Evolutionary conservation across 208 protist species (phyloP).

Genomic region (Phytomonas serpens): DNA sequence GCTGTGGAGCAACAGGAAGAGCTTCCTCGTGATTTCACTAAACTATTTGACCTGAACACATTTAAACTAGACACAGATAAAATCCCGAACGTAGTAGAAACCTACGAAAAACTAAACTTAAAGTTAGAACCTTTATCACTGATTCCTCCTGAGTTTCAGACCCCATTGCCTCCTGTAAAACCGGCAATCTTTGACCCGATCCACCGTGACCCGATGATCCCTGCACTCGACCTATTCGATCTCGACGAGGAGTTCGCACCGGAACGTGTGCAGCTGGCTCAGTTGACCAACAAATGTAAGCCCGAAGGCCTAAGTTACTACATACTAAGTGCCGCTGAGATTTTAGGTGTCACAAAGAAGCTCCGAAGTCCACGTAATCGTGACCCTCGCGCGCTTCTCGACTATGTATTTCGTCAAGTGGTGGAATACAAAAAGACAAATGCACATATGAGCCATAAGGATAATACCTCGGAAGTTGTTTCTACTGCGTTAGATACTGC

Average conservation of each 20-base stretch:
- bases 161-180: conserved; percentile 91
- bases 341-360: conserved; percentile 92
- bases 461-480: neutral
- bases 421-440: conserved; percentile 90
- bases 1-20: conserved; percentile 95
- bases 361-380: conserved; percentile 82
- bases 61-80: conserved; percentile 93
- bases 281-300: conserved; percentile 95
- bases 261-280: conserved; percentile 90
- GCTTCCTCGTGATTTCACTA: conserved; percentile 92
- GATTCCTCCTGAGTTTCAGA: conserved; percentile 94
- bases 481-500: neutral
- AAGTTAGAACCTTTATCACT: conserved; percentile 93
- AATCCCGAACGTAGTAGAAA: conserved; percentile 90
- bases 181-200: conserved; percentile 92
- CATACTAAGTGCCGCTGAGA: conserved; percentile 89
- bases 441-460: conserved; percentile 11
- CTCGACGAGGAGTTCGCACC: conserved; percentile 95
- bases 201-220: conserved; percentile 85
- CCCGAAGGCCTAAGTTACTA: conserved; percentile 91
- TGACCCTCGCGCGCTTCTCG: conserved; percentile 85
- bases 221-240: conserved; percentile 95
- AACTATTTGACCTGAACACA: conserved; percentile 88
- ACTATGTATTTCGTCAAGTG: conserved; percentile 91
- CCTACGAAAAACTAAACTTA: conserved; percentile 87